Evolutionary conservation across 2,329 filamentous ascomycete genomes (phyloP).

Genomic region (Ophiostoma himal-ulmi): DNA sequence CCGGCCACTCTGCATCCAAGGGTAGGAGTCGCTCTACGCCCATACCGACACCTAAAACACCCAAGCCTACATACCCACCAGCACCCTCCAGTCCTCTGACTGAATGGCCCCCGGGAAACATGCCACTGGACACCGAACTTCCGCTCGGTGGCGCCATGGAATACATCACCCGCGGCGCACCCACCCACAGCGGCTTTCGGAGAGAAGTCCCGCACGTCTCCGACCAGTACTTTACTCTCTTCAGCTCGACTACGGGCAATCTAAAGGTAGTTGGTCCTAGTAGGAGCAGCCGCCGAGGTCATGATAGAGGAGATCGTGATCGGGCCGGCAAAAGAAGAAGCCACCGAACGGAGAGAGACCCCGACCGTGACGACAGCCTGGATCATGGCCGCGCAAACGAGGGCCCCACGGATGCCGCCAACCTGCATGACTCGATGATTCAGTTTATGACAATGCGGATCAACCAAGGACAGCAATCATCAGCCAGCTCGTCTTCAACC

Average conservation of each 20-base stretch:
- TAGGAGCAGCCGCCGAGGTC: constrained; percentile 18
- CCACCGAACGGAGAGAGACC: constrained; percentile 27
- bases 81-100: constrained; percentile 38
- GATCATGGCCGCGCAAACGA: constrained; percentile 26
- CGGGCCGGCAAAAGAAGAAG: background rate
- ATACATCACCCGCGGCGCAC: constrained; percentile 53
- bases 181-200: constrained; percentile 51
- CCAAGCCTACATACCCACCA: constrained; percentile 28
- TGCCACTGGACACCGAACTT: constrained; percentile 46
- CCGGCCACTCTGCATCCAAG: background rate
- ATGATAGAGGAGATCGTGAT: constrained; percentile 15
- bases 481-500: constrained; percentile 33
- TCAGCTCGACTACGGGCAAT: constrained; percentile 44
- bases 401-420: constrained; percentile 43
- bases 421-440: constrained; percentile 51
- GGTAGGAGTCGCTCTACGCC: background rate
- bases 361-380: constrained; percentile 34
- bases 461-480: constrained; percentile 27
- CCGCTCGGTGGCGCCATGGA: constrained; percentile 50
- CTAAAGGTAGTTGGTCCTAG: constrained; percentile 18
- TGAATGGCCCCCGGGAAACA: constrained; percentile 53
- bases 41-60: constrained; percentile 34
- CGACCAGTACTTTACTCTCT: constrained; percentile 51
- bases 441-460: constrained; percentile 53
- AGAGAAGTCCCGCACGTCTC: constrained; percentile 32